Conservation (phyloP, 768 basidiomycete genomes). For the Coprinopsis marcescibilis region DNA sequence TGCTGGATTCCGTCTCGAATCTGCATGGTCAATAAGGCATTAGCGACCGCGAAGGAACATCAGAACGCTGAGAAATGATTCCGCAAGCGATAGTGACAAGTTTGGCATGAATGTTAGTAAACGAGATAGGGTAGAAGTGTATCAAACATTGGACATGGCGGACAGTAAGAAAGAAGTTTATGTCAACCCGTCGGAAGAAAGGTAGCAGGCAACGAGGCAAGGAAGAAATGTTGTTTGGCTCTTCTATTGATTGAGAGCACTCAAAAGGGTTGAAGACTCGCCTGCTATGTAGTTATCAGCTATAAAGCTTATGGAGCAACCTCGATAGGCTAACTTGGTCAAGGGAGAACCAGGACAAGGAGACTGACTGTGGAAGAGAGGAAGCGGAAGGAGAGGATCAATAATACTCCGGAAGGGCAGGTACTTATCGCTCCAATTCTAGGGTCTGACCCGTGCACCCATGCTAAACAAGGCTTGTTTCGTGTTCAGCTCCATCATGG, state of each 20-base stretch:
- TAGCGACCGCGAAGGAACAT: background rate
- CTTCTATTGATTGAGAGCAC: background rate
- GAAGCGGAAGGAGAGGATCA: background rate
- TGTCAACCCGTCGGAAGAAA: background rate
- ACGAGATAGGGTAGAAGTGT: background rate
- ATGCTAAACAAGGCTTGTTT: background rate
- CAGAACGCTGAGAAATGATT: background rate
- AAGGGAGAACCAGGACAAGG: background rate
- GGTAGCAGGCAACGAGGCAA: background rate
- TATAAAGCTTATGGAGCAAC: background rate
- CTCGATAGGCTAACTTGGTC: background rate
- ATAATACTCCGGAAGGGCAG: background rate
- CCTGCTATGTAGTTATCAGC: background rate
- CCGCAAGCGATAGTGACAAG: background rate
- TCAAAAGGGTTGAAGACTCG: background rate
- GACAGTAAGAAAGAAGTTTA: background rate
- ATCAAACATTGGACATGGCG: background rate
- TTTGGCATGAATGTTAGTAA: slow-evolving; percentile 2
- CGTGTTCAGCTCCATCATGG: background rate
- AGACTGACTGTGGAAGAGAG: background rate
- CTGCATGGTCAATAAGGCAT: background rate
- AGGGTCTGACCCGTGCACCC: background rate
- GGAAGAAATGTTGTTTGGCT: background rate
- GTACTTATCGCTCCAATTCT: background rate
- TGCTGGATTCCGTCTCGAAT: background rate